These are phyloP conservation scores for Sclerotinia nivalis DNA, from an alignment of 2,329 filamentous ascomycete species.

Conservation along the genomic window DNA sequence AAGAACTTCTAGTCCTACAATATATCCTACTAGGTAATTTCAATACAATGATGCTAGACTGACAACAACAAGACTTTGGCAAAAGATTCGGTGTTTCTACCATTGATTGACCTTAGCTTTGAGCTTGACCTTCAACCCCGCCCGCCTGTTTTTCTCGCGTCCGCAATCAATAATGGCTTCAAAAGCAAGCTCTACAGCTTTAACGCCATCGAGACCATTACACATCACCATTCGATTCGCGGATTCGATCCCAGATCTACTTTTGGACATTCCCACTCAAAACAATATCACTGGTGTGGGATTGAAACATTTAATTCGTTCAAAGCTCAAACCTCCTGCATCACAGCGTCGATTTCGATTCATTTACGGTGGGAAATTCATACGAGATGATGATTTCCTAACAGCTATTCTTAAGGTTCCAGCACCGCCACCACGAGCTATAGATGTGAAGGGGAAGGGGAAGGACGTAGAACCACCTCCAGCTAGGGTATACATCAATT, in stretches of 20 bases:
- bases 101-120: neutral
- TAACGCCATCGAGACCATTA: conserved; percentile 46
- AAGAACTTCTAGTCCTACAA: neutral
- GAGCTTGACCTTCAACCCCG: neutral
- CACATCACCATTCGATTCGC: conserved; percentile 90
- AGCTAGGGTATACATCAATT: conserved; percentile 81
- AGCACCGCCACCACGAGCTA: conserved; percentile 49
- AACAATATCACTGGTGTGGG: conserved; percentile 70
- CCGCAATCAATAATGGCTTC: conserved; percentile 11
- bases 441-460: conserved; percentile 58
- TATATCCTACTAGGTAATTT: neutral
- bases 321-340: conserved; percentile 62
- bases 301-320: conserved; percentile 80
- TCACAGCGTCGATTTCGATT: conserved; percentile 75
- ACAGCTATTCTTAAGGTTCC: conserved; percentile 66
- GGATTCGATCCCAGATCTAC: conserved; percentile 77
- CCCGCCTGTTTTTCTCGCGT: neutral
- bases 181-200: conserved; percentile 3
- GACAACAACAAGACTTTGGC: neutral
- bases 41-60: neutral
- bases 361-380: conserved; percentile 85
- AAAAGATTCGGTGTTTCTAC: neutral
- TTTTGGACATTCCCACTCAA: conserved; percentile 71
- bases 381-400: conserved; percentile 72
- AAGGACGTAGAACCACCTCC: conserved; percentile 58